Conservation (phyloP, 352 stramenopile species). For the Phytopythium delawarense region DNA sequence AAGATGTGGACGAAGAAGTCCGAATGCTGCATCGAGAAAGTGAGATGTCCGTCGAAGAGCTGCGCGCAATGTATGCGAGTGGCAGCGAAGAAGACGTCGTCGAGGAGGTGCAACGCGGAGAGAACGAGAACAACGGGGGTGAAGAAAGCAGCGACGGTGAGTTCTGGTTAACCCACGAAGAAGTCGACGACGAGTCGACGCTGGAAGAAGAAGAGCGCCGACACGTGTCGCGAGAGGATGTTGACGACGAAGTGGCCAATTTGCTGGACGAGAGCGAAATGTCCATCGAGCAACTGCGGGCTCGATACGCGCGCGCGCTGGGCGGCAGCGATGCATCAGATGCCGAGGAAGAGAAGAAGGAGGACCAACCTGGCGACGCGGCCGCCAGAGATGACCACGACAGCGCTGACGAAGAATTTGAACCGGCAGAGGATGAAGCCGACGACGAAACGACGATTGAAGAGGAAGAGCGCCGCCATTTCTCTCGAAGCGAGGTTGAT, state of each 20-base stretch:
- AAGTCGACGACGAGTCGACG: constrained; percentile 88
- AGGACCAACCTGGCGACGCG: constrained; percentile 6
- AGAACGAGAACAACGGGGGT: constrained; percentile 10
- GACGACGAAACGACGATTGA: constrained; percentile 4
- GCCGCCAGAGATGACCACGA: neutral
- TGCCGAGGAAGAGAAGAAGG: neutral
- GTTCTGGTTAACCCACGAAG: constrained; percentile 17
- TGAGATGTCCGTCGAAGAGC: constrained; percentile 90
- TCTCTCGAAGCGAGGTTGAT: neutral
- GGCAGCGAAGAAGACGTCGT: constrained; percentile 3
- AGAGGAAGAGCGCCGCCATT: constrained; percentile 1
- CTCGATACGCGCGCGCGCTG: constrained; percentile 26
- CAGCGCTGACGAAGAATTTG: neutral
- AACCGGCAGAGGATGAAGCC: neutral
- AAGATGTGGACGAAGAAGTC: constrained; percentile 75
- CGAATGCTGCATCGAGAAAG: constrained; percentile 83
- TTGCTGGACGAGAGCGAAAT: constrained; percentile 91
- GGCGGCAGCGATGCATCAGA: neutral
- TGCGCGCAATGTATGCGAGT: constrained; percentile 43
- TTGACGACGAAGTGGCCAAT: constrained; percentile 81
- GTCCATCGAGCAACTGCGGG: constrained; percentile 84
- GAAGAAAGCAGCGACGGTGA: constrained; percentile 16
- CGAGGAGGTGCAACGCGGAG: neutral
- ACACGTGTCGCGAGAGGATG: constrained; percentile 32
- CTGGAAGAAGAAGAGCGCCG: constrained; percentile 84